Evolutionary conservation across 2,329 filamentous ascomycete species (phyloP).

Genomic region (Albophoma yamanashiensis): DNA sequence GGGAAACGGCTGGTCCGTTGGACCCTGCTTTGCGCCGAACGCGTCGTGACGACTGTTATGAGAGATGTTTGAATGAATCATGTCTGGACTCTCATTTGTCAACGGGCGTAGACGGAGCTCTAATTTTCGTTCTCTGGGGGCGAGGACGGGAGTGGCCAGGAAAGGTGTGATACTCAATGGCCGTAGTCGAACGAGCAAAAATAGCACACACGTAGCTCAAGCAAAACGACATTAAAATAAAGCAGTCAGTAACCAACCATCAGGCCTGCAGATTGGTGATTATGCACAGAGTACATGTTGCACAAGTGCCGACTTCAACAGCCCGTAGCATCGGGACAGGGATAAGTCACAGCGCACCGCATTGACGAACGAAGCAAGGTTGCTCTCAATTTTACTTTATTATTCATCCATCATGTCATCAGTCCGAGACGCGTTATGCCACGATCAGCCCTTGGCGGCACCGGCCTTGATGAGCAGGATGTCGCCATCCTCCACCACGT

Average conservation of each 20-base stretch:
- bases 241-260: neutral
- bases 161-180: neutral
- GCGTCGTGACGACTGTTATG: neutral
- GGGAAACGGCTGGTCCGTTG: neutral
- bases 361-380: neutral
- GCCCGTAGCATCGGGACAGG: neutral
- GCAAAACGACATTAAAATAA: neutral
- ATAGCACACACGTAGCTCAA: neutral
- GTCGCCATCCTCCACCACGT: conserved; percentile 76
- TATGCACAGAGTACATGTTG: neutral
- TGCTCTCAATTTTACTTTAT: conserved; percentile 2
- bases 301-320: neutral
- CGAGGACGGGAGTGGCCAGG: neutral
- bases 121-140: neutral
- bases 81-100: neutral
- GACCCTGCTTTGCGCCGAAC: neutral
- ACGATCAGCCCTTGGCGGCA: conserved; percentile 57
- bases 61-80: neutral
- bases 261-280: neutral
- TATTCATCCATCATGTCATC: conserved; percentile 2
- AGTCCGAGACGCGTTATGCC: neutral
- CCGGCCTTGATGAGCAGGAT: conserved; percentile 83
- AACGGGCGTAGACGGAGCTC: neutral
- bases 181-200: neutral
- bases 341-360: neutral